These are phyloP conservation scores for Raffaelea ambrosiae DNA, from an alignment of 2,329 filamentous ascomycete genomes.

Conservation along the genomic window DNA sequence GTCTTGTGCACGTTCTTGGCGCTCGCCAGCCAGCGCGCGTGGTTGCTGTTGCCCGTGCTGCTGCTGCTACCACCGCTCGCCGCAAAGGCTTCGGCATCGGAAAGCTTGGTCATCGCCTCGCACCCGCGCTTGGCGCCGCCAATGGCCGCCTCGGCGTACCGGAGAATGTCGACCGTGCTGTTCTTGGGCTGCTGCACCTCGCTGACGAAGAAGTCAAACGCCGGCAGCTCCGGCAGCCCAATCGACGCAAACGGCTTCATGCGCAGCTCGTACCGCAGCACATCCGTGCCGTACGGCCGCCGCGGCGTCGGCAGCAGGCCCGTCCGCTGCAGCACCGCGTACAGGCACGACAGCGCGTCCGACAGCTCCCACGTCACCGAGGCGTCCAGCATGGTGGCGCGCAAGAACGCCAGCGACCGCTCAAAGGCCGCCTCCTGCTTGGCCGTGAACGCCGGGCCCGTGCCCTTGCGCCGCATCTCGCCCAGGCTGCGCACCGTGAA, in stretches of 20 bases:
- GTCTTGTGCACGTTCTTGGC: conserved; percentile 56
- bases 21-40: conserved; percentile 53
- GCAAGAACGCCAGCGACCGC: conserved; percentile 45
- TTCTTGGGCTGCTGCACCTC: conserved; percentile 32
- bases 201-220: conserved; percentile 50
- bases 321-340: conserved; percentile 56
- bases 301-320: conserved; percentile 39
- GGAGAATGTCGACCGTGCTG: conserved; percentile 30
- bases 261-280: conserved; percentile 69
- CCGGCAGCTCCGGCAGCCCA: conserved; percentile 57
- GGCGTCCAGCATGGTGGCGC: conserved; percentile 55
- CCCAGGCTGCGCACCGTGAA: conserved; percentile 42
- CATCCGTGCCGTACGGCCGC: conserved; percentile 58
- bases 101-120: conserved; percentile 46
- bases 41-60: conserved; percentile 31
- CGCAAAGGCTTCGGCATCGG: conserved; percentile 40
- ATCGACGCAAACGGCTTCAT: conserved; percentile 76
- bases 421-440: conserved; percentile 33
- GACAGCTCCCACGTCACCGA: conserved; percentile 52
- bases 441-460: conserved; percentile 17
- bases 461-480: conserved; percentile 18
- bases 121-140: conserved; percentile 44
- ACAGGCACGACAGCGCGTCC: conserved; percentile 51
- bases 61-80: not conserved
- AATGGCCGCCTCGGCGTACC: conserved; percentile 36